These are phyloP conservation scores for Haplosporangium gracile DNA, from an alignment of 192 early-diverging fungal species.

Conservation along the genomic window DNA sequence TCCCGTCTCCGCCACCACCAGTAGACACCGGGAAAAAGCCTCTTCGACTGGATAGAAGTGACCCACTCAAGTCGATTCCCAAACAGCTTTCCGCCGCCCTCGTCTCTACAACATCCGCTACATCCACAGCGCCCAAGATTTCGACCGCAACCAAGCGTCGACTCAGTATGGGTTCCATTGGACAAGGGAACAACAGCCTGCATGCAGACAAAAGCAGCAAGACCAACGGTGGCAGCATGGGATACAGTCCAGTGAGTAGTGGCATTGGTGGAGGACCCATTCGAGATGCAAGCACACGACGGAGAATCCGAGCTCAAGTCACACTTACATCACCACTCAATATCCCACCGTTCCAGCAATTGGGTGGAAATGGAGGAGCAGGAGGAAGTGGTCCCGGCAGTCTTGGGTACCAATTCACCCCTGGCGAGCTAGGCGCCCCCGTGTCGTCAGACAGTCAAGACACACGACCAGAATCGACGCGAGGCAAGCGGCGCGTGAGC, in stretches of 20 bases:
- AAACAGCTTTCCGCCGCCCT: neutral
- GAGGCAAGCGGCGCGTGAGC: neutral
- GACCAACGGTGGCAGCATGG: neutral
- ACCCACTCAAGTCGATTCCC: neutral
- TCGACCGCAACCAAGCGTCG: neutral
- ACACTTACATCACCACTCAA: neutral
- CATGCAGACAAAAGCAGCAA: neutral
- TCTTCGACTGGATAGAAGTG: neutral
- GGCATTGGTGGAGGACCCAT: neutral
- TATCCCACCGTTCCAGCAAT: neutral
- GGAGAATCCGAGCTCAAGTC: neutral
- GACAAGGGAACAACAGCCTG: neutral
- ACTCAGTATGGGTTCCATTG: neutral
- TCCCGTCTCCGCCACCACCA: neutral
- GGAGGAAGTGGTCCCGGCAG: neutral
- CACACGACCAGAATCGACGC: neutral
- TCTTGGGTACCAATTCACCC: neutral
- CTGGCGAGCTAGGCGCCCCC: neutral
- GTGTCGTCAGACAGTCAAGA: neutral
- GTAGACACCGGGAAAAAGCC: neutral
- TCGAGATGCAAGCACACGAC: slow-evolving; percentile 1
- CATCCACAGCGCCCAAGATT: neutral
- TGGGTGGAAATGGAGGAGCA: neutral
- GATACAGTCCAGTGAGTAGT: neutral
- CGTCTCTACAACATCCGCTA: neutral